Base-by-base conservation (phyloP, 345 rosid species). In the Rhodomyrtus tomentosa region DNA sequence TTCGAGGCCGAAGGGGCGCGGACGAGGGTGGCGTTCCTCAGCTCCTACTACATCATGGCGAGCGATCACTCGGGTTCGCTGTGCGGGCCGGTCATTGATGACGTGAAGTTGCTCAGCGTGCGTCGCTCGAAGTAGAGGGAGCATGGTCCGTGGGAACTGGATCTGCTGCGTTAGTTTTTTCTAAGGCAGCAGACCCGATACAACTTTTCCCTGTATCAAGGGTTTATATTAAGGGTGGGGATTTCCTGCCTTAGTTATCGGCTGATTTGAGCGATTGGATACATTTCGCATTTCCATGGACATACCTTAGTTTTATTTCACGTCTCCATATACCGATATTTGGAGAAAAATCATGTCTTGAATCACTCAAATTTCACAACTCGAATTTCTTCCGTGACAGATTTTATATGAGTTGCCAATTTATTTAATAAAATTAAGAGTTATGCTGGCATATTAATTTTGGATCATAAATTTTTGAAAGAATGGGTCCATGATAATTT, bases 31-130 rank as follows among this genome's bases (percentile, higher is more conserved):
- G 86, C 84, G 84, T 92, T 93, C 87, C 72, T 86, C 10, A 92
- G 98, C 92, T 89, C 96, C 11, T 93, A 83, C 85, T 93, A 90
- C 76, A 84, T 86, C 85, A 93, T 88, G 92, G 92, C 86, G 86
- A 91, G 83, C 42, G 94, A 92, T 82, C 85, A 91, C 87, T 90
- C 93, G n/a, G 95, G 94, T 6, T 89, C 95, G 20, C 90, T 95
- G 2, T 95, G 98, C 72, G 95, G 98, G 24, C 96, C 96, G 11
- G 92, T 95, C 13, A 8, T 95, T 18, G 96, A 95, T 83, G 93
- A 92, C 54, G 92, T 92, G 22, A 91, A 80, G 87, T 82, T 93
- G 38, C 79, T 92, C 48, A 86, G 85, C 50, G 86, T 87, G 51
- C 86, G 90, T 56, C 72, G 29, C 18, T 9, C 29, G 9, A 52